phyloP scores from a whole-genome alignment of 2,329 filamentous ascomycete species.

The Trichoderma aggressivum region DNA sequence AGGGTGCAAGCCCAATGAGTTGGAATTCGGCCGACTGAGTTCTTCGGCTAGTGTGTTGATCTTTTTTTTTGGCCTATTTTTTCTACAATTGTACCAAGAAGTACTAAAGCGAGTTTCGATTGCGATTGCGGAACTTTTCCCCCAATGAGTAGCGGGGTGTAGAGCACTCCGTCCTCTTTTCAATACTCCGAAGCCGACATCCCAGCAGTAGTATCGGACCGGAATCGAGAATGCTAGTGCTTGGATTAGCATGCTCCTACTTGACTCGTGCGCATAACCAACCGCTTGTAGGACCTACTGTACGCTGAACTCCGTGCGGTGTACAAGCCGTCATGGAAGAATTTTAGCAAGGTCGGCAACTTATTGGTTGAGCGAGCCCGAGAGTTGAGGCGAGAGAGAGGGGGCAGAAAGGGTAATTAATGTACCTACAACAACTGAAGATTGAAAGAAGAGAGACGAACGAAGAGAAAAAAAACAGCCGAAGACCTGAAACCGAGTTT shows the following conservation, averaged over 20 bases:
- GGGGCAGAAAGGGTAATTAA: not conserved
- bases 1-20: not conserved
- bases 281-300: not conserved
- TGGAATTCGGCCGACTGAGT: not conserved
- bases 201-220: slow-evolving; percentile 4
- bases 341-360: not conserved
- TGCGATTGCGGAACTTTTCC: slow-evolving; percentile 1
- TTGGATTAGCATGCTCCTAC: slow-evolving; percentile 8
- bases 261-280: slow-evolving; percentile 10
- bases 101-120: not conserved
- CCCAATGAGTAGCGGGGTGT: slow-evolving; percentile 7
- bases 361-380: not conserved
- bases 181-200: slow-evolving; percentile 8
- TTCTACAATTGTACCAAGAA: not conserved
- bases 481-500: not conserved
- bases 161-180: not conserved
- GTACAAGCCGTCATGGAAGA: not conserved
- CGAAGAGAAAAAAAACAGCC: not conserved
- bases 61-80: not conserved
- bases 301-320: not conserved
- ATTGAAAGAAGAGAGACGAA: not conserved
- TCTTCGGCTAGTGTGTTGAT: not conserved
- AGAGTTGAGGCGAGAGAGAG: not conserved
- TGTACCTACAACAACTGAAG: not conserved
- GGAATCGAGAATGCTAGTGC: slow-evolving; percentile 11